phyloP scores from a whole-genome alignment of 495 filamentous ascomycete genomes.

The Physcia stellaris region DNA sequence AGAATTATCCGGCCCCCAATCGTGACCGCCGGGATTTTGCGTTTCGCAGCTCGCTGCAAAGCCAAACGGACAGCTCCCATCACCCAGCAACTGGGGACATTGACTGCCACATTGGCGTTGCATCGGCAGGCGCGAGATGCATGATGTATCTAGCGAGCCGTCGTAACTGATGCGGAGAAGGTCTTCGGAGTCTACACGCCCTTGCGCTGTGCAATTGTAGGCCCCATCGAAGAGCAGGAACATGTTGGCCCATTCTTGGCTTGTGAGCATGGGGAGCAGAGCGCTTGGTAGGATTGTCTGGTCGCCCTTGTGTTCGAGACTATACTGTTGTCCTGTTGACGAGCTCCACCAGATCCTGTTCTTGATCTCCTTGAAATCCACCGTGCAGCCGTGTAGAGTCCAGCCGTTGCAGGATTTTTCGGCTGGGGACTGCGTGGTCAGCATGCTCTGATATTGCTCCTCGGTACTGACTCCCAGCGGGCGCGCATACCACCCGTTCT shows the following conservation, averaged over 20 bases:
- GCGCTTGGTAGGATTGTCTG: neutral
- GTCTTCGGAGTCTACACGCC: neutral
- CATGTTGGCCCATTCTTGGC: slow-evolving; percentile 3
- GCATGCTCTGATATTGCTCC: slow-evolving; percentile 1
- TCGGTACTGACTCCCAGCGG: neutral
- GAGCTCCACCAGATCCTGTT: slow-evolving; percentile 6
- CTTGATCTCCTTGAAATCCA: neutral
- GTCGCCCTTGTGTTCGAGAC: neutral
- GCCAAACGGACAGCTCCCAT: slow-evolving; percentile 1
- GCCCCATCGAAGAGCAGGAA: slow-evolving; percentile 7
- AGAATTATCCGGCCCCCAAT: too few relatives aligned
- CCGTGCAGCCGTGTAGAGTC: neutral
- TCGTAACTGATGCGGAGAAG: neutral
- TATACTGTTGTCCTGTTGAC: slow-evolving; percentile 1
- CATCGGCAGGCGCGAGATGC: slow-evolving; percentile 5
- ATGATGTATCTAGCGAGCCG: slow-evolving; percentile 2
- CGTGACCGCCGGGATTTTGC: too few relatives aligned
- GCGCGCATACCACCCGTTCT: slow-evolving; percentile 6
- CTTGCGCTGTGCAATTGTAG: slow-evolving; percentile 4
- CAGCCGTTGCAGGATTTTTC: too few relatives aligned
- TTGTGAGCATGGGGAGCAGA: neutral
- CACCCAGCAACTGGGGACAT: neutral
- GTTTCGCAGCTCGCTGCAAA: too few relatives aligned
- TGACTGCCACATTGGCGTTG: neutral
- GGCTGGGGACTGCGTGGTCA: neutral